Evolutionary conservation across 2,329 filamentous ascomycete species (phyloP), one percentile per base, ranked within the genome.

Genomic region (Cordyceps sp.): DNA sequence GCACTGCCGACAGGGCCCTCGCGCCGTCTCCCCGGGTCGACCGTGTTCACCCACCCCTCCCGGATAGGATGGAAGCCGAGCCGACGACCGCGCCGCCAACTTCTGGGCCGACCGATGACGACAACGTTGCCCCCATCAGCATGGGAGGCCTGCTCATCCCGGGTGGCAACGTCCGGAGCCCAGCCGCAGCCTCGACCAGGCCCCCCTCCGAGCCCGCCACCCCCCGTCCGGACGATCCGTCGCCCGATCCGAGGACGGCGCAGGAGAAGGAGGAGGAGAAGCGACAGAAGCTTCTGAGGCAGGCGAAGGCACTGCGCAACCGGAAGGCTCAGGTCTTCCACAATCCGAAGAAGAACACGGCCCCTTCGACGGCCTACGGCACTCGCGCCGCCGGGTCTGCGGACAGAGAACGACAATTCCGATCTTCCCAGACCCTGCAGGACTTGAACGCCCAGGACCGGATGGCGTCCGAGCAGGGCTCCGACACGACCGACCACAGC

Each of bases 121-220:
- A n/a, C n/a, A n/a, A 22, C 16, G 25, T 28, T 32, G 30, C 30
- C 12, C 30, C 33, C 5, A 10, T 33, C 2, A 22, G 18, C 16
- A n/a, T 37, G 23, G 36, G 36, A 14, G 33, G 36, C 27, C 33
- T 37, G 10, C 10, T 33, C 4, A 7, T 35, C 10, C 36, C 36
- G 12, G 33, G 36, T 10, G 34, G 37, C 13, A 39, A 35, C 25
- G 16, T 17, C 22, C 22, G 28, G 10, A 19, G 30, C 10, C 27
- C 30, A 17, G 26, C 26, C 10, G 16, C 18, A 12, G 22, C 31
- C 8, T 18, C 30, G 14, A 10, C 13, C 4, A 14, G 15, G 5
- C 20, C 5, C 10, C 16, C 21, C 19, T 15, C 26, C 33, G 18
- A 29, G 25, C 10, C 29, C n/a, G 10, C 14, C 29, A 16, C 15